Evolutionary conservation across 148 eudicot genomes (phyloP).

Genomic region (Beta vulgaris): DNA sequence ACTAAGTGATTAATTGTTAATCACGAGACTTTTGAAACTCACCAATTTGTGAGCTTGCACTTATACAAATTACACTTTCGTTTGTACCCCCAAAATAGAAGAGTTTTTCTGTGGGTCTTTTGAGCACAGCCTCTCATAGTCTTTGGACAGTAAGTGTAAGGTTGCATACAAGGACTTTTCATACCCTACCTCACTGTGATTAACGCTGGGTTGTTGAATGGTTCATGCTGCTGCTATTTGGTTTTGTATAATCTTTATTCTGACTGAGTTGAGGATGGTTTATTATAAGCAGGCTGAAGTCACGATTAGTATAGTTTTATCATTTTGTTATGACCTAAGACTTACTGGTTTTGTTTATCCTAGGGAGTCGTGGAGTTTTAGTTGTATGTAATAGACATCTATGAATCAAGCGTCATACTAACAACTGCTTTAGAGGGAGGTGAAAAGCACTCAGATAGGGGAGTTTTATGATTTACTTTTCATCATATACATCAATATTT

Average conservation of each 20-base stretch:
- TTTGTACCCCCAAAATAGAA: not conserved
- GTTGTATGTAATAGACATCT: not conserved
- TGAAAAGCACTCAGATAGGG: not conserved
- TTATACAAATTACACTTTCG: not conserved
- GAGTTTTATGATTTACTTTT: not conserved
- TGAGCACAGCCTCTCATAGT: not conserved
- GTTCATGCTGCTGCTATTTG: not conserved
- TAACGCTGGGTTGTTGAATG: not conserved
- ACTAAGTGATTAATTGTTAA: not conserved
- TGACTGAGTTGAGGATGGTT: not conserved
- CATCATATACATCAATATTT: not conserved
- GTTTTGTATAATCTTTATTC: not conserved
- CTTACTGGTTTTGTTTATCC: not conserved
- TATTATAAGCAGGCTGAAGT: not conserved
- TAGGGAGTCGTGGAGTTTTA: not conserved
- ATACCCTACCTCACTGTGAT: not conserved
- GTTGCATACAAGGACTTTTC: not conserved
- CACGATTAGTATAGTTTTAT: not conserved
- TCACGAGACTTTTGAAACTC: not conserved
- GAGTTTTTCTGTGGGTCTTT: not conserved
- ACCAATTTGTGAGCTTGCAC: not conserved
- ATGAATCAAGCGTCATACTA: not conserved
- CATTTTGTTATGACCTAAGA: not conserved
- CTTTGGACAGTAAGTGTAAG: not conserved
- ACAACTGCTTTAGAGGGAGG: not conserved